Evolutionary conservation across 805 yeast genomes (phyloP), one percentile per base, ranked within the genome.

Genomic region (Ogataea neopini): DNA sequence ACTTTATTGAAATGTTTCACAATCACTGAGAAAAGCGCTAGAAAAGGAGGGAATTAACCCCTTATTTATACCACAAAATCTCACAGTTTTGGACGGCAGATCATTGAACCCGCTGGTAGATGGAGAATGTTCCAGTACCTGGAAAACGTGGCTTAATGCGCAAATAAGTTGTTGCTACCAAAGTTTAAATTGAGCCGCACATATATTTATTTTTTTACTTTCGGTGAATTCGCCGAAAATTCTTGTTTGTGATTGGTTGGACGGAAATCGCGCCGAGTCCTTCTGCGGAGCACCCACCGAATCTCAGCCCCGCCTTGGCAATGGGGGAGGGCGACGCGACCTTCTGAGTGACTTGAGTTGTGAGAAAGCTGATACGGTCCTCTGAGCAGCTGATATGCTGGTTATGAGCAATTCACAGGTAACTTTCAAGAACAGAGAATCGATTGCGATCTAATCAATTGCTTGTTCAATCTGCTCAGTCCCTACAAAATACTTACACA

Each of bases 171-270:
- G 25, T 17, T 19, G 39, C 39, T 19, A 13, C 37, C 19, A 34
- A n/a, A 26, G 26, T 17, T 37, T n/a, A 17, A 14, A 15, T 22
- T 37, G 30, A 37, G 40, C 40, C 40, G 40, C 40, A 22, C 11
- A 6, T 20, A 19, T 3, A 17, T 34, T 34, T 34, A n/a, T n/a
- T 18, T 34, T 34, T 34, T 34, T 34, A 4, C 19, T 9, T 43
- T 45, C 52, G 52, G 52, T 44, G 46, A 34, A 20, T 42, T 45
- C 44, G 39, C 52, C 52, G 52, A 49, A 26, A n/a, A 6, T 14
- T 17, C 9, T 36, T 43, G 47, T 18, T 36, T 39, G 15, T 49
- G 45, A 49, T 49, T 49, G 52, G 50, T 44, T 33, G 20, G 10
- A 35, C 46, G 52, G 54, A 44, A 37, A 35, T 30, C 36, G 33